Evolutionary conservation across 306 rosid species (phyloP).

Genomic region (Vigna angularis): DNA sequence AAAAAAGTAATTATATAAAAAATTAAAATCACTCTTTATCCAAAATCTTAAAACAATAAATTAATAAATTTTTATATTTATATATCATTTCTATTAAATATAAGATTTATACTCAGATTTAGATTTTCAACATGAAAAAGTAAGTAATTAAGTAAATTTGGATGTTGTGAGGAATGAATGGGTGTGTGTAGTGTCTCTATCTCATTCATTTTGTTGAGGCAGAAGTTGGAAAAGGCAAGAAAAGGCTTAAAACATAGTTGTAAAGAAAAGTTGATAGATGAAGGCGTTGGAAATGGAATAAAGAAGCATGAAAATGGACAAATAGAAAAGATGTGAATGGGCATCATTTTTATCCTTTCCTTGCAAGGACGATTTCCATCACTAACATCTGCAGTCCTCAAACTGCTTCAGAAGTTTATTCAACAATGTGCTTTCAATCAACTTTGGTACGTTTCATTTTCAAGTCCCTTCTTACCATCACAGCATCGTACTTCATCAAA

Average conservation of each 20-base stretch:
- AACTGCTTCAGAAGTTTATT: background rate
- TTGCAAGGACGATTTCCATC: conserved; percentile 18
- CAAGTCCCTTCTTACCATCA: background rate
- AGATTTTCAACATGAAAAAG: too few relatives aligned
- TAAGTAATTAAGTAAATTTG: background rate
- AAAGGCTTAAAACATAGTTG: background rate
- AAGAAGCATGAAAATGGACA: background rate
- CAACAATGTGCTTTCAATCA: background rate
- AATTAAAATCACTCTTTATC: too few relatives aligned
- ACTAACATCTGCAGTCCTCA: background rate
- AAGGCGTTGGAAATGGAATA: background rate
- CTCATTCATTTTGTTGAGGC: conserved; percentile 7
- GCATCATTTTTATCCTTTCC: conserved; percentile 7
- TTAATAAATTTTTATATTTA: too few relatives aligned
- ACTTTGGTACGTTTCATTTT: background rate
- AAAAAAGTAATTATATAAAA: too few relatives aligned
- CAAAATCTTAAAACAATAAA: too few relatives aligned
- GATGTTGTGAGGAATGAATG: background rate
- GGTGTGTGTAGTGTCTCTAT: background rate
- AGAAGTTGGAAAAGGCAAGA: conserved; percentile 16
- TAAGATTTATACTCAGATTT: too few relatives aligned
- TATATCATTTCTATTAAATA: too few relatives aligned
- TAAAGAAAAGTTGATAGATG: background rate
- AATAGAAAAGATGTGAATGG: background rate
- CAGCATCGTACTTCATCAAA: background rate